Evolutionary conservation across 2,329 filamentous ascomycete genomes (phyloP).

Genomic region (Fusarium dlaminii): DNA sequence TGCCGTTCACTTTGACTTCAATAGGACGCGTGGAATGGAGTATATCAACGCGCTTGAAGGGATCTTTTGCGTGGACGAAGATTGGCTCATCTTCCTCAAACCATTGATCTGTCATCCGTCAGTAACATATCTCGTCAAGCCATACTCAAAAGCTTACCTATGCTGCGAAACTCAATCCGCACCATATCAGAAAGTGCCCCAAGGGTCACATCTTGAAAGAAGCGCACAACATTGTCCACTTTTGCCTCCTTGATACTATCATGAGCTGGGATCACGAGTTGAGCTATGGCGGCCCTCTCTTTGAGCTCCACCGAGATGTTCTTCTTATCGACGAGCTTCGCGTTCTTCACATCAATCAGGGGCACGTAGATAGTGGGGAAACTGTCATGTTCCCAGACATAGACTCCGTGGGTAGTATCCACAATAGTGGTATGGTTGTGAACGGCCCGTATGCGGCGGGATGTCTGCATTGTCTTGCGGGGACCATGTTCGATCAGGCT

Average conservation of each 20-base stretch:
- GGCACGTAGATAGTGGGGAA: slow-evolving; percentile 60
- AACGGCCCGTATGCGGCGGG: slow-evolving; percentile 48
- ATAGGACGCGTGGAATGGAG: slow-evolving; percentile 64
- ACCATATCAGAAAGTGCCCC: slow-evolving; percentile 47
- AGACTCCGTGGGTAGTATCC: slow-evolving; percentile 50
- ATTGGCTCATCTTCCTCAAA: slow-evolving; percentile 68
- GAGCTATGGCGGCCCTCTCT: slow-evolving; percentile 42
- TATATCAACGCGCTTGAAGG: slow-evolving; percentile 72
- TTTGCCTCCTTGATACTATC: slow-evolving; percentile 38
- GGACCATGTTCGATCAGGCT: slow-evolving; percentile 31
- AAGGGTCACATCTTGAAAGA: slow-evolving; percentile 50
- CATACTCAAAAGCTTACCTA: slow-evolving; percentile 39
- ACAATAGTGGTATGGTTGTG: slow-evolving; percentile 47
- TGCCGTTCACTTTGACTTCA: slow-evolving; percentile 59
- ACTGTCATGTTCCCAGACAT: slow-evolving; percentile 58
- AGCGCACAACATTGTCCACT: slow-evolving; percentile 51
- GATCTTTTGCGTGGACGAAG: slow-evolving; percentile 72
- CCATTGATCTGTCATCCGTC: slow-evolving; percentile 47
- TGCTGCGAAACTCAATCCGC: slow-evolving; percentile 48
- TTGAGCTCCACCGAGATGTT: slow-evolving; percentile 40
- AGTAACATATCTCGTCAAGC: not conserved
- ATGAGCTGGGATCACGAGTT: slow-evolving; percentile 43
- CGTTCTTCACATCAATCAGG: slow-evolving; percentile 40
- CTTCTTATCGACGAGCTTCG: slow-evolving; percentile 41
- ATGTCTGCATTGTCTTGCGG: slow-evolving; percentile 27